Conservation (phyloP, 2,329 filamentous ascomycete species). For the Tolypocladium cylindrosporum region DNA sequence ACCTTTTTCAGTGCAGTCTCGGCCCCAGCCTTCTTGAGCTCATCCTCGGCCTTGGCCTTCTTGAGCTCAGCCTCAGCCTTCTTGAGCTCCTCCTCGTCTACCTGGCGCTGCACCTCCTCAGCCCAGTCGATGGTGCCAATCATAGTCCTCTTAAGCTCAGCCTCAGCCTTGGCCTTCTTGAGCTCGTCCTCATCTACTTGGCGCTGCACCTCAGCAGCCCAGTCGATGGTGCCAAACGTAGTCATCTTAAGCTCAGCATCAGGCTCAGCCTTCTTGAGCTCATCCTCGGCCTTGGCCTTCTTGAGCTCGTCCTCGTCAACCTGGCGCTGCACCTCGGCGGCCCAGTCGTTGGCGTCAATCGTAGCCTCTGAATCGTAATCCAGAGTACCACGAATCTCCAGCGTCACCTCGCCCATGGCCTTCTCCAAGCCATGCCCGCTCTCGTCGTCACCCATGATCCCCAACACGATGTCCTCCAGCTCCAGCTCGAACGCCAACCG, state of each 20-base stretch:
- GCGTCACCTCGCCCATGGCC: neutral
- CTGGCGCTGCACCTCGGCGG: neutral
- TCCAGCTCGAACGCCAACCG: neutral
- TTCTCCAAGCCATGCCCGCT: neutral
- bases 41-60: too few species aligned
- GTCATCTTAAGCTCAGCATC: too few species aligned
- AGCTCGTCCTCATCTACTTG: too few species aligned
- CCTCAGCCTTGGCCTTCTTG: too few species aligned
- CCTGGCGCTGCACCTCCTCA: neutral
- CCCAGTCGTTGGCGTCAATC: neutral
- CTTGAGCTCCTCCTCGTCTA: neutral
- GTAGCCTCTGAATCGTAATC: neutral
- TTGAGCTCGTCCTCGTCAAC: neutral
- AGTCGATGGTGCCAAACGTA: too few species aligned
- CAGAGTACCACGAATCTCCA: neutral
- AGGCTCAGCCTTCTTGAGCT: too few species aligned
- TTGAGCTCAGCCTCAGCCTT: too few species aligned
- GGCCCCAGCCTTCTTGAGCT: too few species aligned
- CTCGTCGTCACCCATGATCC: neutral
- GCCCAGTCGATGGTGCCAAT: neutral
- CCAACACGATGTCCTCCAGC: neutral
- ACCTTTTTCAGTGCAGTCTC: too few species aligned
- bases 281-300: too few species aligned
- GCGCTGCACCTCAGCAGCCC: too few species aligned
- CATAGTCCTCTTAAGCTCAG: neutral